Percentiles rank a stretch among this genome's conserved stretches.
These are phyloP conservation scores for Aurantiochytrium sp. DNA, from an alignment of 108 stramenopile genomes.

Conservation along the genomic window DNA sequence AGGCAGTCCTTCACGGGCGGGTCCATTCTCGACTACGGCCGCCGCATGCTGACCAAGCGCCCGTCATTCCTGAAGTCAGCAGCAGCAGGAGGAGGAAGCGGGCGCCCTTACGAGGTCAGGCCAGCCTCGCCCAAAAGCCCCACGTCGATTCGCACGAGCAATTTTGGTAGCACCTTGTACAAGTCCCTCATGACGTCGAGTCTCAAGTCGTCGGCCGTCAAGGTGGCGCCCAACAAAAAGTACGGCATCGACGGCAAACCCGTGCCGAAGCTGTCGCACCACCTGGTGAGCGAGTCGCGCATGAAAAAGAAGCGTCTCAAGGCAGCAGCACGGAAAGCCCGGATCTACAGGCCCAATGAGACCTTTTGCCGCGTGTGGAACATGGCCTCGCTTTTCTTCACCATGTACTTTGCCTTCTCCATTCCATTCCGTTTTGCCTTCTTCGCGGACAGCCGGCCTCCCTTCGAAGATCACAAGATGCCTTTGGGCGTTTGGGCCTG, in stretches of 20 bases:
- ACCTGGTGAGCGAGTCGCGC: not conserved
- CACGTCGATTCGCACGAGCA: too few species aligned
- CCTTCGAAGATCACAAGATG: not conserved
- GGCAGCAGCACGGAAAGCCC: not conserved
- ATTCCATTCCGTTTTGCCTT: slow-evolving; percentile 47
- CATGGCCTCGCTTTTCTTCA: slow-evolving; percentile 33
- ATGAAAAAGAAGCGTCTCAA: not conserved
- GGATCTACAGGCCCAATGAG: slow-evolving; percentile 40
- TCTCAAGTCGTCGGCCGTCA: not conserved
- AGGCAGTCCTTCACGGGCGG: not conserved
- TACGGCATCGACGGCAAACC: slow-evolving; percentile 42
- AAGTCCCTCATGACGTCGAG: not conserved
- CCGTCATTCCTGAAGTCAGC: not conserved
- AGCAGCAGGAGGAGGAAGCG: too few species aligned
- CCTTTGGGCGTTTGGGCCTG: not conserved
- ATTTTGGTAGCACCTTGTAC: not conserved
- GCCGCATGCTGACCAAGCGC: not conserved
- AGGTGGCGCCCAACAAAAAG: slow-evolving; percentile 39
- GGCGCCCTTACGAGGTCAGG: too few species aligned
- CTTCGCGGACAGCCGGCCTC: not conserved
- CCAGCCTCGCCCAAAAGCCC: too few species aligned
- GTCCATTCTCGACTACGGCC: not conserved
- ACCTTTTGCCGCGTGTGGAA: slow-evolving; percentile 50
- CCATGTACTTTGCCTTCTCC: slow-evolving; percentile 39
- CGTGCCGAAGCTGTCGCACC: not conserved